Percentiles rank a stretch among this genome's conserved stretches.
Evolutionary conservation across 208 protist species (phyloP).

Genomic region (Entamoeba histolytica): DNA sequence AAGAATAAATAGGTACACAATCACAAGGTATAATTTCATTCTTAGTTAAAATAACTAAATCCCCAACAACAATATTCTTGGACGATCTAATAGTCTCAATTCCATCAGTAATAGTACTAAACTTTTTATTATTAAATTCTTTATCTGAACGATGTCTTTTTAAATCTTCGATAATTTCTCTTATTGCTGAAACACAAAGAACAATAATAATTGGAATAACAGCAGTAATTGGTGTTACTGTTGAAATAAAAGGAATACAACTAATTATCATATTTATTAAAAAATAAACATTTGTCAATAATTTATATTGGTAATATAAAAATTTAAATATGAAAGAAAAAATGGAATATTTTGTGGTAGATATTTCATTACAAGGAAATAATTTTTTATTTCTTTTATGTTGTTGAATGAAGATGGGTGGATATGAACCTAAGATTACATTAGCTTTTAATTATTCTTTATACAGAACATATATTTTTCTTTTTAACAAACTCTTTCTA

Average conservation of each 20-base stretch:
- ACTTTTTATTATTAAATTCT: background rate
- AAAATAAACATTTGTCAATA: constrained; percentile 21
- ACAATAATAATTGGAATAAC: constrained; percentile 9
- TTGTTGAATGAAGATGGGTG: too few species aligned
- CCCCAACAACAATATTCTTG: background rate
- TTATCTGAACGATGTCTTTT: background rate
- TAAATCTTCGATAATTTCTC: constrained; percentile 17
- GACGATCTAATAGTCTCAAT: background rate
- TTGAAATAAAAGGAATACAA: background rate
- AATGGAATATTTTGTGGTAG: background rate
- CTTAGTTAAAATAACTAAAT: background rate
- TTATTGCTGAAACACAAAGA: constrained; percentile 1
- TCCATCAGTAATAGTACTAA: background rate
- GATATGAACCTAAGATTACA: too few species aligned
- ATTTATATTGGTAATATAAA: constrained; percentile 7
- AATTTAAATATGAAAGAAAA: background rate
- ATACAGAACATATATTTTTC: too few species aligned
- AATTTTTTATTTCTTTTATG: background rate
- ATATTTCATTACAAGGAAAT: background rate
- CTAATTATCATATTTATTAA: background rate
- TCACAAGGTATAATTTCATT: background rate
- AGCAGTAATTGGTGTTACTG: background rate
- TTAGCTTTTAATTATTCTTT: too few species aligned
- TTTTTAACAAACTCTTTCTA: too few species aligned
- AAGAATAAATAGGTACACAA: background rate